Evolutionary conservation across 2,329 filamentous ascomycete species (phyloP).

Genomic region (Ilyonectria sp.): DNA sequence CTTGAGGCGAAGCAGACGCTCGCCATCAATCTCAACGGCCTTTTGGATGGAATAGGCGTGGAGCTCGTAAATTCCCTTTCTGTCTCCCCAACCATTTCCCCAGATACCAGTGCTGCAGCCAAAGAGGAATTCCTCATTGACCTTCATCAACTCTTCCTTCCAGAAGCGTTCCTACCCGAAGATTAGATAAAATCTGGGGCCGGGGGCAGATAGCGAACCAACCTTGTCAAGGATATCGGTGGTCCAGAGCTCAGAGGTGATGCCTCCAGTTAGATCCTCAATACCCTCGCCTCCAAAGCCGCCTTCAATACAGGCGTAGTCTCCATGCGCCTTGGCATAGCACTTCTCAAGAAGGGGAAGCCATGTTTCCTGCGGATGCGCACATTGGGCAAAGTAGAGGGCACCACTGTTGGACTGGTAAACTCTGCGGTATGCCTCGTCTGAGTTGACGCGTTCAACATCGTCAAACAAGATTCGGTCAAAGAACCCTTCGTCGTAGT

Average conservation of each 20-base stretch:
- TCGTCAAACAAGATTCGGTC: slow-evolving; percentile 62
- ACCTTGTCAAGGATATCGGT: slow-evolving; percentile 82
- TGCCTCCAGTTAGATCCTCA: slow-evolving; percentile 75
- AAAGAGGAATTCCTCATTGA: slow-evolving; percentile 84
- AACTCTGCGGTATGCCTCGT: slow-evolving; percentile 75
- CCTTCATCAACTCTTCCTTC: slow-evolving; percentile 82
- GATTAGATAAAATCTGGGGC: neutral
- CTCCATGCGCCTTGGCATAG: slow-evolving; percentile 85
- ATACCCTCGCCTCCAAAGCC: slow-evolving; percentile 76
- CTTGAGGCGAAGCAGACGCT: slow-evolving; percentile 74
- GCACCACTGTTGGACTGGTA: slow-evolving; percentile 83
- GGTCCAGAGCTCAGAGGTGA: slow-evolving; percentile 76
- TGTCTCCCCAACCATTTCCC: slow-evolving; percentile 53
- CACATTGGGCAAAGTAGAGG: slow-evolving; percentile 83
- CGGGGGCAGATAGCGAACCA: slow-evolving; percentile 43
- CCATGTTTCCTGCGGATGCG: slow-evolving; percentile 84
- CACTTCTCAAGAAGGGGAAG: slow-evolving; percentile 85
- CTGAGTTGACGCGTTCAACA: slow-evolving; percentile 65
- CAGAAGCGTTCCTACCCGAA: slow-evolving; percentile 70
- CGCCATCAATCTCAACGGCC: slow-evolving; percentile 69
- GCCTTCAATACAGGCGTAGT: slow-evolving; percentile 82
- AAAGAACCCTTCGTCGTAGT: slow-evolving; percentile 72
- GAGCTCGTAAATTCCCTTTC: slow-evolving; percentile 70
- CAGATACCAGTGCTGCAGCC: slow-evolving; percentile 67
- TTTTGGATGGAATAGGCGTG: slow-evolving; percentile 76